phyloP scores from a whole-genome alignment of 306 rosid species.

The Vigna angularis region DNA sequence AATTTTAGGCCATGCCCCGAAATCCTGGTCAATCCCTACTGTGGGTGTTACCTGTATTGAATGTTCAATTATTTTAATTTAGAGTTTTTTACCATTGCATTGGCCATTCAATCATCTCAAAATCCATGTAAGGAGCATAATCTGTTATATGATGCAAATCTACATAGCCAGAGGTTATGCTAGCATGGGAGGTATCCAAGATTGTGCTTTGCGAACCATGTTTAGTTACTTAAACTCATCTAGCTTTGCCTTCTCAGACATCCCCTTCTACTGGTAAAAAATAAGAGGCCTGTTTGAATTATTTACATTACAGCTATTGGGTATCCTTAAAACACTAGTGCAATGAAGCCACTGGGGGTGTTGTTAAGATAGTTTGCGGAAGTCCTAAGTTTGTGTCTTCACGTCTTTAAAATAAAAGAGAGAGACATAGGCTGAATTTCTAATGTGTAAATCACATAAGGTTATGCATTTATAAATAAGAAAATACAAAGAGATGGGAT shows the following conservation, averaged over 20 bases:
- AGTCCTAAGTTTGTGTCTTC: constrained; percentile 13
- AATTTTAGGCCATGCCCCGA: too few relatives aligned
- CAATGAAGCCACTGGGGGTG: constrained; percentile 13
- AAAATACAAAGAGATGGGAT: too few relatives aligned
- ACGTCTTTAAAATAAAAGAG: too few relatives aligned
- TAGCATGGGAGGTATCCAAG: neutral
- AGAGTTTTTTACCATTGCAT: neutral
- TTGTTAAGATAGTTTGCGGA: neutral
- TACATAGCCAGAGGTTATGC: neutral
- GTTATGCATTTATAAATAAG: too few relatives aligned
- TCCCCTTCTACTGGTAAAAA: neutral
- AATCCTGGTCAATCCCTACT: too few relatives aligned
- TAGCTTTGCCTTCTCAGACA: neutral
- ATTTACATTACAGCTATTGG: too few relatives aligned
- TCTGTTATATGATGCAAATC: neutral
- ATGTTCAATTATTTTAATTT: neutral
- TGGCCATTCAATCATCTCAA: neutral
- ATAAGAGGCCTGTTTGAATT: neutral
- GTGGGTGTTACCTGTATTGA: too few relatives aligned
- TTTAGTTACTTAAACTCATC: neutral
- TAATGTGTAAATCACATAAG: too few relatives aligned
- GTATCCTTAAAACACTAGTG: too few relatives aligned
- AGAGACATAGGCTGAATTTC: too few relatives aligned
- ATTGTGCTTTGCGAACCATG: constrained; percentile 7
- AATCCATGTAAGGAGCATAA: constrained; percentile 11